Conservation (phyloP, 441 rosid genomes). For the Populus hybrid region DNA sequence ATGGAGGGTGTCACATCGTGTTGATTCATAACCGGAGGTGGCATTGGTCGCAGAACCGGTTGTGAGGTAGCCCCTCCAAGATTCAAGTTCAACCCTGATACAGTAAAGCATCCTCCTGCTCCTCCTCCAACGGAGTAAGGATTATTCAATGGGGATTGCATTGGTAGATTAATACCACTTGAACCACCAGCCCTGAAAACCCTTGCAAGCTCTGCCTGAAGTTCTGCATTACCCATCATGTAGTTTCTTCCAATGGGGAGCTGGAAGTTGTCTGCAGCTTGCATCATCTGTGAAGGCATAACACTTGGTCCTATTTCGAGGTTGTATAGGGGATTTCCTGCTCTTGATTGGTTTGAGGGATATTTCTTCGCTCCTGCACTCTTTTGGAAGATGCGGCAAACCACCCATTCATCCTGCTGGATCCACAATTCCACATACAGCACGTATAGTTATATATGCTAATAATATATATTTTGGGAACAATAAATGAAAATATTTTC, state of each 20-base stretch:
- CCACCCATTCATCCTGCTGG: constrained; percentile 96
- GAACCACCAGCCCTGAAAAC: constrained; percentile 41
- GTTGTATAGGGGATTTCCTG: constrained; percentile 36
- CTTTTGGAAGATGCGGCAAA: constrained; percentile 27
- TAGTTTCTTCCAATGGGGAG: constrained; percentile 43
- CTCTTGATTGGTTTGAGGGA: constrained; percentile 50
- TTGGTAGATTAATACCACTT: constrained; percentile 30
- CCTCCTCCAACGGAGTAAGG: constrained; percentile 28
- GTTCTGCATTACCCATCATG: constrained; percentile 40
- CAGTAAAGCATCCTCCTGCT: constrained; percentile 31
- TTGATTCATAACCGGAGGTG: constrained; percentile 27
- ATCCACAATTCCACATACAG: neutral
- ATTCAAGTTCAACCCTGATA: constrained; percentile 67
- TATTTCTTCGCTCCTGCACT: constrained; percentile 54
- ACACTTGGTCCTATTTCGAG: constrained; percentile 43
- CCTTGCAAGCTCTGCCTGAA: constrained; percentile 60
- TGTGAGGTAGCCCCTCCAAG: constrained; percentile 49
- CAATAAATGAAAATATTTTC: too few relatives aligned
- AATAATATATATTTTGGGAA: too few relatives aligned
- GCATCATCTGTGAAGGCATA: constrained; percentile 38
- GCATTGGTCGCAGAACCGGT: constrained; percentile 35
- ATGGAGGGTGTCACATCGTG: constrained; percentile 40
- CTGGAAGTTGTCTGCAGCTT: constrained; percentile 40
- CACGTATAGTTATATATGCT: neutral
- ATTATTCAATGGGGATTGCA: constrained; percentile 41